Evolutionary conservation across 2,329 filamentous ascomycete species (phyloP).

Genomic region (Chlorencoelia australis): DNA sequence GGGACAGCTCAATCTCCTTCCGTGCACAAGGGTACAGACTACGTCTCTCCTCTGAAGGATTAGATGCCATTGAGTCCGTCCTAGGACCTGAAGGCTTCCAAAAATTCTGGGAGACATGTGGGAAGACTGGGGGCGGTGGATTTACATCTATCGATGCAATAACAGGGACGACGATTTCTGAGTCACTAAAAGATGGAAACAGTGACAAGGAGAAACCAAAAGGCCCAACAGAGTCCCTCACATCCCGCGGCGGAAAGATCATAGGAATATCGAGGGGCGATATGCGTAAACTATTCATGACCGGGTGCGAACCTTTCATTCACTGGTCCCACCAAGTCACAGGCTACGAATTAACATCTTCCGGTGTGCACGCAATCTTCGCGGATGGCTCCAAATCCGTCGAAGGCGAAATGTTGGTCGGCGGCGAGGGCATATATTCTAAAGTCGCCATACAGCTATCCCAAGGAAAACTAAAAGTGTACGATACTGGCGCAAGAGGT

Average conservation of each 20-base stretch:
- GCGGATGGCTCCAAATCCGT: slow-evolving; percentile 48
- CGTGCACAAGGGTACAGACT: slow-evolving; percentile 54
- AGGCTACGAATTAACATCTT: slow-evolving; percentile 45
- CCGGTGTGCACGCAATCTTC: slow-evolving; percentile 48
- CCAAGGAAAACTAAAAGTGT: slow-evolving; percentile 46
- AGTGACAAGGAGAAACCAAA: slow-evolving; percentile 12
- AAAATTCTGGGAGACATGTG: slow-evolving; percentile 48
- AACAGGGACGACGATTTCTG: slow-evolving; percentile 36
- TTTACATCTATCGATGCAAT: slow-evolving; percentile 41
- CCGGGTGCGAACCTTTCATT: slow-evolving; percentile 44
- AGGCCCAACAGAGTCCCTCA: slow-evolving; percentile 26
- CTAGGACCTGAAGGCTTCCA: slow-evolving; percentile 38
- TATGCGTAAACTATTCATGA: slow-evolving; percentile 49
- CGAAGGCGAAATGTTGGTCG: slow-evolving; percentile 49
- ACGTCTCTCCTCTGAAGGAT: slow-evolving; percentile 44
- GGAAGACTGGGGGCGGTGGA: slow-evolving; percentile 48
- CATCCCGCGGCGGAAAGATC: slow-evolving; percentile 45
- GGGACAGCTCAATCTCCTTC: slow-evolving; percentile 39
- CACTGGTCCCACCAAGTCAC: slow-evolving; percentile 46
- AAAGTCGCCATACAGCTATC: slow-evolving; percentile 50
- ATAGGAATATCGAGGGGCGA: slow-evolving; percentile 53
- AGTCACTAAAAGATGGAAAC: slow-evolving; percentile 12
- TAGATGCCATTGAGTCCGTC: slow-evolving; percentile 50
- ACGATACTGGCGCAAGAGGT: slow-evolving; percentile 51
- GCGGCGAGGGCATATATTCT: slow-evolving; percentile 53